phyloP scores from a whole-genome alignment of 805 yeast species.

The Yarrowia bubula region DNA sequence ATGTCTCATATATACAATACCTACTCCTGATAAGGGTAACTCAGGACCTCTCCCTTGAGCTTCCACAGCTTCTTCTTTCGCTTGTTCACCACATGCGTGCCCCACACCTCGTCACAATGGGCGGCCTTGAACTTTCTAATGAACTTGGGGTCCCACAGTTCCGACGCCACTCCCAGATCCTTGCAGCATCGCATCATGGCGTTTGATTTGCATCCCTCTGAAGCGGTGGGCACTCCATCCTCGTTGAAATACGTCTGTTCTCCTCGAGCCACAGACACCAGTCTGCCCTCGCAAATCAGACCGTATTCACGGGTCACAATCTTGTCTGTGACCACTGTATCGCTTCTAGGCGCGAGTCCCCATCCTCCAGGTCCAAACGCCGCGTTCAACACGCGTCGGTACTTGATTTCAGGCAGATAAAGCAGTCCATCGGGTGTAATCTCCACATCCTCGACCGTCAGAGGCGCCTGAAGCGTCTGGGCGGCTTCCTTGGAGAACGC shows the following conservation, averaged over 20 bases:
- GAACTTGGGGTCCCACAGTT: slow-evolving; percentile 94
- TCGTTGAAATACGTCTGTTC: slow-evolving; percentile 91
- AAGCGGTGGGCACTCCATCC: slow-evolving; percentile 86
- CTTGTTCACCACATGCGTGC: slow-evolving; percentile 77
- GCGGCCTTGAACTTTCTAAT: slow-evolving; percentile 64
- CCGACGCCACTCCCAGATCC: slow-evolving; percentile 94
- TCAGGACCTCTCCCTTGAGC: slow-evolving; percentile 75
- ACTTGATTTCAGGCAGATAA: slow-evolving; percentile 92
- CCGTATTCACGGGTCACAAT: slow-evolving; percentile 89
- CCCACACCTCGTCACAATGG: slow-evolving; percentile 78
- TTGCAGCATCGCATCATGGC: slow-evolving; percentile 98
- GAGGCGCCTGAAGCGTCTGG: slow-evolving; percentile 57
- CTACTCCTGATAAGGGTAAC: slow-evolving; percentile 67
- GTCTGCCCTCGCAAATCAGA: slow-evolving; percentile 77
- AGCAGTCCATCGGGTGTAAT: slow-evolving; percentile 93
- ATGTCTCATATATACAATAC: background rate
- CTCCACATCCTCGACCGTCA: slow-evolving; percentile 76
- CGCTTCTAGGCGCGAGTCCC: slow-evolving; percentile 95
- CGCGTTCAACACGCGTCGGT: slow-evolving; percentile 78
- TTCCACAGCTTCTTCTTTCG: slow-evolving; percentile 84
- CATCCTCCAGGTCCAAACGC: slow-evolving; percentile 99
- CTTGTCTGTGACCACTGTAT: slow-evolving; percentile 69
- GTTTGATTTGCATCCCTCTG: slow-evolving; percentile 95
- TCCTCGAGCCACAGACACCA: slow-evolving; percentile 91
- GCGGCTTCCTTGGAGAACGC: slow-evolving; percentile 66